Evolutionary conservation across 345 rosid species (phyloP).

Genomic region (Theobroma cacao): DNA sequence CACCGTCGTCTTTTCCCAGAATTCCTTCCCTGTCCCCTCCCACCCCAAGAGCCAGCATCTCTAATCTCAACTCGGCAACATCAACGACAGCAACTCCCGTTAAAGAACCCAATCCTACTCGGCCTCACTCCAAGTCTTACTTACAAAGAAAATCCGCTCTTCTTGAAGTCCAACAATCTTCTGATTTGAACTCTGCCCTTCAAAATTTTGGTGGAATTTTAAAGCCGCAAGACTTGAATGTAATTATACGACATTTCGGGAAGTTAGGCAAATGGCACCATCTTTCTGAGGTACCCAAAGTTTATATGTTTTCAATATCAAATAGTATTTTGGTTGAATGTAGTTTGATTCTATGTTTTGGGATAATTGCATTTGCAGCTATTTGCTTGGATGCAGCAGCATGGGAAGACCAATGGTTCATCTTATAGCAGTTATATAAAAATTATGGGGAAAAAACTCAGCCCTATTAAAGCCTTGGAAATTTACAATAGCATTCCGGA

Average conservation of each 20-base stretch:
- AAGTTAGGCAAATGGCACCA: conserved; percentile 57
- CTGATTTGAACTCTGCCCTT: conserved; percentile 56
- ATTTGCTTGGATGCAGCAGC: conserved; percentile 84
- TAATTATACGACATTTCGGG: conserved; percentile 69
- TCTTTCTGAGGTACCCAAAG: conserved; percentile 55
- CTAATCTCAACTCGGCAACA: conserved; percentile 11
- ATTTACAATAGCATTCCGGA: conserved; percentile 65
- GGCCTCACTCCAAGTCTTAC: conserved; percentile 55
- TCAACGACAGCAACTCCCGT: conserved; percentile 8
- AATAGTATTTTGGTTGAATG: neutral
- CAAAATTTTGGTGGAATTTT: conserved; percentile 51
- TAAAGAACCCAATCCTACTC: conserved; percentile 22
- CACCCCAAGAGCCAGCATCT: conserved; percentile 3
- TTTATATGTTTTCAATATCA: neutral
- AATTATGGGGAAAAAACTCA: conserved; percentile 56
- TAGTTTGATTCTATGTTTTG: neutral
- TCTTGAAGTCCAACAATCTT: conserved; percentile 51
- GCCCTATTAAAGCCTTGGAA: conserved; percentile 64
- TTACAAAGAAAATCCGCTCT: conserved; percentile 66
- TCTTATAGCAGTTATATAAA: conserved; percentile 77
- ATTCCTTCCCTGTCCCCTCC: conserved; percentile 22
- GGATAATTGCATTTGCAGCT: conserved; percentile 58
- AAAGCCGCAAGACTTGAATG: conserved; percentile 86
- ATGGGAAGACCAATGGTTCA: conserved; percentile 61
- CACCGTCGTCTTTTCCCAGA: conserved; percentile 22